Base-by-base conservation (phyloP, 2,329 filamentous ascomycete genomes). In the Colletotrichum camelliae region DNA sequence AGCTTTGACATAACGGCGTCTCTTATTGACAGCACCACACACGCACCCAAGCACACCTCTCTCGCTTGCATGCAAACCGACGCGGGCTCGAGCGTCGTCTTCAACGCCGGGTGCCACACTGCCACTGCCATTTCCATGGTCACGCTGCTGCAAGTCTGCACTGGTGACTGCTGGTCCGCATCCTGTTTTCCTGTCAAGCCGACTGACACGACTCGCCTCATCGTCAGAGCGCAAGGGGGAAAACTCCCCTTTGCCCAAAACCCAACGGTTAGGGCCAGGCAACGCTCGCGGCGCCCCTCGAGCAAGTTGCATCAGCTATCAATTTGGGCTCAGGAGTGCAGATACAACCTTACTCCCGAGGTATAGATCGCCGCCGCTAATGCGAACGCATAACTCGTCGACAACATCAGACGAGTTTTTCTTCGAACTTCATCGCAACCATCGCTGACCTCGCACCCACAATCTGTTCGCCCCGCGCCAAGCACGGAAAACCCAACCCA, bases 1-100 rank as follows among this genome's bases (percentile, higher is more conserved):
- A 73, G 73, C 73, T 75, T 75, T 62, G 73, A 75, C 69, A 66
- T 68, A 74, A 74, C 72, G 72, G n/a, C 68, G n/a, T 61, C 27
- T 31, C 24, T 37, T 74, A 67, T 71, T 74, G 68, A 74, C 68
- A 74, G 61, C 67, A 66, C 60, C 72, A 57, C 69, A 64, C 73
- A 64, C 24, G 15, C 52, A 12, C 66, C 66, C 16, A 58, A 58
- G 43, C 64, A 24, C 39, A 52, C n/a, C 43, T 52, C 43, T 73
- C 70, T 75, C 73, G 73, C 73, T 75, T 75, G 57, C 64, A 48
- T 75, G 64, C 69, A 68, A 52, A 64, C 39, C 57, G 24, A 57
- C 16, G 39, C 39, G 31, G 57, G 73, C 69, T 75, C 69, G 73
- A 75, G 73, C 69, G 73, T 75, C 43, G 69, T 72, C 64, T 73